Percentiles rank a stretch among this genome's conserved stretches.
phyloP scores from a whole-genome alignment of 1,284 basidiomycete genomes.

The Apiotrichum montevideense region DNA sequence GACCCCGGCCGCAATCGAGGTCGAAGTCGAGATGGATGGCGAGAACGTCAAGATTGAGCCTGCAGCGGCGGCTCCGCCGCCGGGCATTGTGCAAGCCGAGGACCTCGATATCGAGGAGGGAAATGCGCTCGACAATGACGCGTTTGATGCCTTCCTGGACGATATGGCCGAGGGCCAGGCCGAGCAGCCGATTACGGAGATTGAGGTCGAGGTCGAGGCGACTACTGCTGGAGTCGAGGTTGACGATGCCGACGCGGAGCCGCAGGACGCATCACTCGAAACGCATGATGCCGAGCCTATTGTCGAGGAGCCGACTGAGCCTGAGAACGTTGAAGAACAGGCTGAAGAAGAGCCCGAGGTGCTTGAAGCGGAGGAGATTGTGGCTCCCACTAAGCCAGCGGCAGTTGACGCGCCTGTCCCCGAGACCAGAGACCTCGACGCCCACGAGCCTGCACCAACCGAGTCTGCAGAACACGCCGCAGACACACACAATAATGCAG shows the following conservation, averaged over 20 bases:
- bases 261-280: not conserved
- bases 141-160: not conserved
- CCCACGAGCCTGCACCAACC: too few species aligned
- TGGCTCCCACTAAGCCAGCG: too few species aligned
- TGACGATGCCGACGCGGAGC: not conserved
- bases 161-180: conserved; percentile 3
- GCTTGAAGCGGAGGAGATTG: too few species aligned
- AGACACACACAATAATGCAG: too few species aligned
- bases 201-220: not conserved
- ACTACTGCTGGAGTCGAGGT: too few species aligned
- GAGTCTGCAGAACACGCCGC: too few species aligned
- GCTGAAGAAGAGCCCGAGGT: conserved; percentile 6
- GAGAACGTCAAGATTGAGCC: not conserved
- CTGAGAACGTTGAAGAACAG: conserved; percentile 1
- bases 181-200: not conserved
- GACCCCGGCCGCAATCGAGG: not conserved
- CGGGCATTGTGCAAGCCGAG: not conserved
- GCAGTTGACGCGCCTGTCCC: too few species aligned
- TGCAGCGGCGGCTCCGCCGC: too few species aligned
- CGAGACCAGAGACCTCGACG: too few species aligned
- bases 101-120: conserved; percentile 3
- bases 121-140: not conserved
- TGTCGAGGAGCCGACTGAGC: not conserved
- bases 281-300: not conserved
- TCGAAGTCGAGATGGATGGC: not conserved